Base-by-base conservation (phyloP, 768 basidiomycete genomes). In the Panus rudis region DNA sequence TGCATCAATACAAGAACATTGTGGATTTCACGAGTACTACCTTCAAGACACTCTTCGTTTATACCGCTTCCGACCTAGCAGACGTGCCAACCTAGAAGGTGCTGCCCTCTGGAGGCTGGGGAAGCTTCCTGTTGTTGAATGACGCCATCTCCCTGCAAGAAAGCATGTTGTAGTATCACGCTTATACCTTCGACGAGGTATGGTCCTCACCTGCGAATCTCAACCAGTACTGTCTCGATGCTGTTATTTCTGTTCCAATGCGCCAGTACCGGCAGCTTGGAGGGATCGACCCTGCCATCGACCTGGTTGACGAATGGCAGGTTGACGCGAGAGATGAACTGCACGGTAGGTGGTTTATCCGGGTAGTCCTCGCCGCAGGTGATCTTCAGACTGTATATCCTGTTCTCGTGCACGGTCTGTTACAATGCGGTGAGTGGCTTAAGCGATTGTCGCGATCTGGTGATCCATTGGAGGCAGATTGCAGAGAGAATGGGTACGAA, bases 361-460 rank as follows among this genome's bases (percentile, higher is more conserved):
- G 89, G 88, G 62, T 92, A 92, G 3, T 57, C 43, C 2, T 76
- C 67, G 39, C 79, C 87, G 56, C 94, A 98, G 57, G 71, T 69
- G 60, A 99, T 93, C 68, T 84, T 87, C 56, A 99, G 77, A 40
- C 81, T 84, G 77, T 97, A 99, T 67, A 98, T 99, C 42, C 96
- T 79, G 68, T 98, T 99, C 76, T 99, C 94, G 65, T 97, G 92
- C 4, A 94, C 91, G 19, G 92, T 94, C 89, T 94, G 53, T 13
- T 38, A 52, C 37, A 55, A 49, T 17, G 40, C 25, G 31, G 19
- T 39, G 31, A 49, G 31, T 27, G 42, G 50, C 45, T 42, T 42
- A 31, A 41, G 16, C 16, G 26, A 21, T 33, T 19, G 12, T 17
- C 23, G 23, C 8, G 32, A 21, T 34, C 6, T 32, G 33, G 8